phyloP scores from a whole-genome alignment of 768 basidiomycete species.

The Strobilomyces echinocephalus region DNA sequence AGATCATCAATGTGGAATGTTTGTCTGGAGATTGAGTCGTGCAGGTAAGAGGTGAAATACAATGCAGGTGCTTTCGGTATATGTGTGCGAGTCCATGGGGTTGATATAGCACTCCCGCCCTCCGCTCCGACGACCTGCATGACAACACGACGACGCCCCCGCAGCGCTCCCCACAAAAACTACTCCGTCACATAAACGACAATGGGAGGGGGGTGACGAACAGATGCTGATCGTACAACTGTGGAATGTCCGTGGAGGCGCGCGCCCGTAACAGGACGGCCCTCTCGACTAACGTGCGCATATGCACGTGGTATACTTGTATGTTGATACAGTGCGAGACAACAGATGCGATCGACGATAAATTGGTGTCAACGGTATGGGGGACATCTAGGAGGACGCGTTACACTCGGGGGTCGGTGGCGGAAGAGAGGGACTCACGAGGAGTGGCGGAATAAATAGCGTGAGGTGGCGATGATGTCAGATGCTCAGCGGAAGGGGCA shows the following conservation, averaged over 20 bases:
- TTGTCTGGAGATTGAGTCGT: neutral
- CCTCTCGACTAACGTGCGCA: constrained; percentile 29
- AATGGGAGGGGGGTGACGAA: constrained; percentile 5
- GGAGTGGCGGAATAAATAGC: constrained; percentile 27
- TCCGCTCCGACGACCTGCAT: constrained; percentile 24
- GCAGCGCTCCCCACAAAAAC: constrained; percentile 12
- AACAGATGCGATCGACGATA: constrained; percentile 30
- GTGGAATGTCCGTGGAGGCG: constrained; percentile 16
- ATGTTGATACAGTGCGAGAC: constrained; percentile 32
- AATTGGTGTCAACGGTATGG: constrained; percentile 28
- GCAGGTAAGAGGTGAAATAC: constrained; percentile 18
- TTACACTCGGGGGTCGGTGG: neutral
- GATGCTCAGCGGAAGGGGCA: constrained; percentile 59
- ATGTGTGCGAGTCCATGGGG: constrained; percentile 20
- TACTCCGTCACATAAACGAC: constrained; percentile 5
- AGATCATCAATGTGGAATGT: neutral
- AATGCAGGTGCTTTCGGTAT: constrained; percentile 25
- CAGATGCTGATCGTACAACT: constrained; percentile 26
- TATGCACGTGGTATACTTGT: constrained; percentile 33
- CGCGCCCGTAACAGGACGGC: neutral
- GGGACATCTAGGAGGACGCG: constrained; percentile 13
- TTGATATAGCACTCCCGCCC: constrained; percentile 12
- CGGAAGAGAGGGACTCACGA: constrained; percentile 12
- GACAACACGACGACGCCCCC: constrained; percentile 12
- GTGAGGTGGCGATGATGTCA: constrained; percentile 7